These are phyloP conservation scores for Grosmannia serpens DNA, from an alignment of 2,329 filamentous ascomycete species.

Conservation along the genomic window DNA sequence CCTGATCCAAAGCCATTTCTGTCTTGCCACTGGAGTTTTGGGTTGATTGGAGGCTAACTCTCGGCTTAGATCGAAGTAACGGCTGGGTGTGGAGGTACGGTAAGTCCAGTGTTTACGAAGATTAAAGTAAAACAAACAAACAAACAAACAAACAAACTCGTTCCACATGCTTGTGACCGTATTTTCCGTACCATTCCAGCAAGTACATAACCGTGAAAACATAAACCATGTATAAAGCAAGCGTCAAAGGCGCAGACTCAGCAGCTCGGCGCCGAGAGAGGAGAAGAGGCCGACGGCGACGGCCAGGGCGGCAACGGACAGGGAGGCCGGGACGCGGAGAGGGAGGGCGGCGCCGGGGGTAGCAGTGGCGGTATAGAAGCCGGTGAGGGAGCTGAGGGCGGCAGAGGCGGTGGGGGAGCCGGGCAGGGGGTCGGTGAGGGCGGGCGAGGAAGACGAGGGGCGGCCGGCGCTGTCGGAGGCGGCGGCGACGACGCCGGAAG, in stretches of 20 bases:
- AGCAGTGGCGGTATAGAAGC: slow-evolving; percentile 21
- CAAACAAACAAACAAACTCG: too few relatives aligned
- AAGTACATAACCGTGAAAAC: too few relatives aligned
- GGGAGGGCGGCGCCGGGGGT: slow-evolving; percentile 10
- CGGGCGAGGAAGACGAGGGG: background rate
- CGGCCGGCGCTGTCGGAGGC: background rate
- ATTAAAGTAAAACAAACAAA: too few relatives aligned
- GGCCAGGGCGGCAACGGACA: background rate
- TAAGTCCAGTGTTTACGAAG: too few relatives aligned
- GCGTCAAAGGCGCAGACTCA: background rate
- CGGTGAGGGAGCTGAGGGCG: slow-evolving; percentile 22
- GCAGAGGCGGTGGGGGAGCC: background rate
- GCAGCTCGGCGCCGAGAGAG: background rate
- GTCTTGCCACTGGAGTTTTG: background rate
- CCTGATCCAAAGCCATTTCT: slow-evolving; percentile 12
- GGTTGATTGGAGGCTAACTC: background rate
- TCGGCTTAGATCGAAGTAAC: background rate
- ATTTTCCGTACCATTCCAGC: too few relatives aligned
- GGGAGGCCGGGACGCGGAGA: background rate
- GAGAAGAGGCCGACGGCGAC: background rate
- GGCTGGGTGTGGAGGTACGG: too few relatives aligned
- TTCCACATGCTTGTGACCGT: too few relatives aligned
- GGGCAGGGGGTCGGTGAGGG: background rate
- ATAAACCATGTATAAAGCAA: too few relatives aligned
- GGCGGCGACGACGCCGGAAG: background rate